Evolutionary conservation across 768 basidiomycete genomes (phyloP), one percentile per base, ranked within the genome.

Genomic region (Pleurotus djamor): DNA sequence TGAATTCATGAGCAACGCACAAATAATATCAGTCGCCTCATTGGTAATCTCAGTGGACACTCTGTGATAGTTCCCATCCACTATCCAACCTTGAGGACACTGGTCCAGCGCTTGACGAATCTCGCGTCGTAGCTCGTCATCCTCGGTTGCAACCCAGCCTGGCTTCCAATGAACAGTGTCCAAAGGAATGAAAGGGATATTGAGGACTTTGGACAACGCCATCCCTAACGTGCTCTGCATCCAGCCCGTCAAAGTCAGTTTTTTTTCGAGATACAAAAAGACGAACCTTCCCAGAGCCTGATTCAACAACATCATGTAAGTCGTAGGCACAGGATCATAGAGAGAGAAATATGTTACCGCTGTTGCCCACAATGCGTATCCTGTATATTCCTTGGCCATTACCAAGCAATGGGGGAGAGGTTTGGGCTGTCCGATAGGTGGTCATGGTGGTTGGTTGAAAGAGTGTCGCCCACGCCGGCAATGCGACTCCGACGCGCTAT

Each of bases 151-250:
- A 48, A 64, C 58, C 83, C 84, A 86, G 4, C 74, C 78, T 4
- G 85, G 83, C 35, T 74, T 58, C 82, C 82, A 86, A 60, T 69
- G 72, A 6, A 85, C 52, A 48, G 34, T 57, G 60, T 88, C 85
- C 55, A 87, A 69, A 7, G 76, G 59, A 17, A 85, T 74, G 61
- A 70, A 71, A 3, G 82, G 80, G 14, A 86, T 62, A 21, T 69
- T 67, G 21, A 88, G 73, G 1, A 77, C 71, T 0, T 49, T 55
- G 3, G 82, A 77, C 10, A 87, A 75, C 49, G 74, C 73, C 3
- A 62, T 54, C 0, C 73, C 76, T n/a, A 83, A 72, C 1, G 85
- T 86, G 56, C 76, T 77, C 83, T 86, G 63, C 43, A 49, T 5
- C 54, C 12, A 57, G 9, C 41, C 7, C 28, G 58, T 47, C 35